A percentile compares a stretch with the other conserved stretches of the same genome.
Conservation (phyloP, 208 protist species). For the Acanthamoeba pearcei region DNA sequence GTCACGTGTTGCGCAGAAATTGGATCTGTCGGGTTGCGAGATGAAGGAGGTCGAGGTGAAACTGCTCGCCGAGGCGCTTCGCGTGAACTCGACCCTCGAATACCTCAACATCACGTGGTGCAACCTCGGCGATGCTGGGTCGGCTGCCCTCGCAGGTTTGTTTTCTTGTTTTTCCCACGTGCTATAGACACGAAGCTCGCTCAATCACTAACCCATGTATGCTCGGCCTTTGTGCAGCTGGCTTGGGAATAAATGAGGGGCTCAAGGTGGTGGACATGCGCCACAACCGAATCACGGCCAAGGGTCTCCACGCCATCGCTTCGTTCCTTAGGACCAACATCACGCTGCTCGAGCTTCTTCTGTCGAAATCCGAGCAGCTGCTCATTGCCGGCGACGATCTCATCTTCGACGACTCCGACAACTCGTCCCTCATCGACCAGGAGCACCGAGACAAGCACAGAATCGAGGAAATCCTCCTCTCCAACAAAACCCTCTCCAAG, state of each 20-base stretch:
- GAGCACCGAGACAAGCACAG: slow-evolving; percentile 1
- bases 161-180: too few species aligned
- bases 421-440: slow-evolving; percentile 15
- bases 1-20: not conserved
- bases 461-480: slow-evolving; percentile 22
- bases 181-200: too few species aligned
- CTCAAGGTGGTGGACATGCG: slow-evolving; percentile 59
- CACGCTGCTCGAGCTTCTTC: slow-evolving; percentile 43
- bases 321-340: slow-evolving; percentile 11
- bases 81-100: slow-evolving; percentile 58
- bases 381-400: slow-evolving; percentile 49
- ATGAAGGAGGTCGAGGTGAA: slow-evolving; percentile 60
- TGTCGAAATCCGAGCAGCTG: slow-evolving; percentile 15
- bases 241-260: slow-evolving; percentile 22
- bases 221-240: not conserved
- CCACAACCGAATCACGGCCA: slow-evolving; percentile 41
- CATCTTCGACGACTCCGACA: slow-evolving; percentile 54
- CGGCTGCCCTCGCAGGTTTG: slow-evolving; percentile 14
- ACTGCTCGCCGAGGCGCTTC: slow-evolving; percentile 2
- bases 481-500: slow-evolving; percentile 49
- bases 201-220: not conserved
- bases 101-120: slow-evolving; percentile 39
- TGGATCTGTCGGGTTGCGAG: slow-evolving; percentile 41
- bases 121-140: slow-evolving; percentile 17
- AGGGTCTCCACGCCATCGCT: slow-evolving; percentile 5